phyloP scores from a whole-genome alignment of 1,284 basidiomycete species.

The Pseudozyma hubeiensis region DNA sequence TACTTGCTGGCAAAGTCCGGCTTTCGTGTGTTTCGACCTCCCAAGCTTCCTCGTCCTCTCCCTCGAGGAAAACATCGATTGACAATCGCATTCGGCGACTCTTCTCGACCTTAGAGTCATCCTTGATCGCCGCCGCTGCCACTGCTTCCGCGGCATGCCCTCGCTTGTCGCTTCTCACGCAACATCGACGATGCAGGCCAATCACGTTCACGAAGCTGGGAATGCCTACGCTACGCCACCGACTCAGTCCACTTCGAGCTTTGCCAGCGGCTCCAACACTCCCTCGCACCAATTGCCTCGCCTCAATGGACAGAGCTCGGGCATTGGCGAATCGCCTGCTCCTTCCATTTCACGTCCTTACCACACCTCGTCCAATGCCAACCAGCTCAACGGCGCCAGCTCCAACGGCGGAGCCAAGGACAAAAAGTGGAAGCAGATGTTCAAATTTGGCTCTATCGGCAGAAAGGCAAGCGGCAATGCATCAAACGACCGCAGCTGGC shows the following conservation, averaged over 20 bases:
- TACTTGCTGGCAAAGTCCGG: too few species aligned
- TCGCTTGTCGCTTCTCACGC: constrained; percentile 34
- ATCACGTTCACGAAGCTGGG: constrained; percentile 35
- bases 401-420: constrained; percentile 38
- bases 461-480: constrained; percentile 44
- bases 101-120: not conserved
- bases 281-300: constrained; percentile 23
- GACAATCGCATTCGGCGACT: too few species aligned
- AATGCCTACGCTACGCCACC: constrained; percentile 42
- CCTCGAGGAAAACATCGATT: too few species aligned
- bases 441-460: constrained; percentile 63
- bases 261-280: constrained; percentile 48
- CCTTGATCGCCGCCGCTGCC: not conserved
- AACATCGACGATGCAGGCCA: constrained; percentile 33
- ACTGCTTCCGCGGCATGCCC: constrained; percentile 20
- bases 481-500: constrained; percentile 32
- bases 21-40: too few species aligned
- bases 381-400: constrained; percentile 21
- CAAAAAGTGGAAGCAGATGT: constrained; percentile 66
- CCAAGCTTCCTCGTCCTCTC: too few species aligned
- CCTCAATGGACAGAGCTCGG: constrained; percentile 27
- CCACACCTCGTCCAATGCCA: constrained; percentile 17
- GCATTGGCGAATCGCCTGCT: constrained; percentile 48
- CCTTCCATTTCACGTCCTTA: constrained; percentile 21
- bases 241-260: constrained; percentile 37